These are phyloP conservation scores for Talaromyces sp. DNA, from an alignment of 2,329 filamentous ascomycete genomes.

Conservation along the genomic window DNA sequence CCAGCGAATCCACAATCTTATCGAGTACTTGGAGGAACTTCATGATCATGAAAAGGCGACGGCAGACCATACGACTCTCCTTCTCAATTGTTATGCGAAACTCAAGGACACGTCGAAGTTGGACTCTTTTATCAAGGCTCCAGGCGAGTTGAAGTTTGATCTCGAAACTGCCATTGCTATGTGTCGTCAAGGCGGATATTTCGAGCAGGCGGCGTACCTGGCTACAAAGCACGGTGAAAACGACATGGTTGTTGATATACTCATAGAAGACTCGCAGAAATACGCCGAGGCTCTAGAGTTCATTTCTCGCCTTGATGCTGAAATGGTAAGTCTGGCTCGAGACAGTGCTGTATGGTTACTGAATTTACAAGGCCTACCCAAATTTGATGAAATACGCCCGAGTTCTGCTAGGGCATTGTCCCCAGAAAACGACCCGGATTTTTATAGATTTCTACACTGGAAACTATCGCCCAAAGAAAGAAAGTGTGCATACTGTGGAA, in stretches of 20 bases:
- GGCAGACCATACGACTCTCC: conserved; percentile 87
- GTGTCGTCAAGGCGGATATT: conserved; percentile 96
- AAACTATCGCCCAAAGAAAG: conserved; percentile 65
- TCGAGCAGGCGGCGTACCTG: conserved; percentile 91
- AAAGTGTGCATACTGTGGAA: conserved; percentile 52
- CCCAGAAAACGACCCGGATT: conserved; percentile 73
- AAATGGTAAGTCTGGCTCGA: conserved; percentile 53
- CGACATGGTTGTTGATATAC: conserved; percentile 87
- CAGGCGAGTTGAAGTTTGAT: conserved; percentile 85
- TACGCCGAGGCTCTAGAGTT: conserved; percentile 86
- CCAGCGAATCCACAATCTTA: conserved; percentile 94
- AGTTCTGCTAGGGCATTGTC: conserved; percentile 81
- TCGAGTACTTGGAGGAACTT: conserved; percentile 92
- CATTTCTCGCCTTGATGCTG: conserved; percentile 80
- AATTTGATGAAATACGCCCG: conserved; percentile 95
- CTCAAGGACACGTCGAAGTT: conserved; percentile 95
- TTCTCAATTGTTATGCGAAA: conserved; percentile 97
- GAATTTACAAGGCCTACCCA: conserved; percentile 62
- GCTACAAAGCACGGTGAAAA: conserved; percentile 92
- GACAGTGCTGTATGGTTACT: neutral
- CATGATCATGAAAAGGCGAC: conserved; percentile 93
- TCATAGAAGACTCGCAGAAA: conserved; percentile 91
- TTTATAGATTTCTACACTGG: conserved; percentile 96
- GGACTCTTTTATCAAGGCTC: conserved; percentile 93
- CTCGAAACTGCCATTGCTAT: conserved; percentile 94